Evolutionary conservation across 2,329 filamentous ascomycete genomes (phyloP), one percentile per base, ranked within the genome.

Genomic region (Simplicillium sp.): DNA sequence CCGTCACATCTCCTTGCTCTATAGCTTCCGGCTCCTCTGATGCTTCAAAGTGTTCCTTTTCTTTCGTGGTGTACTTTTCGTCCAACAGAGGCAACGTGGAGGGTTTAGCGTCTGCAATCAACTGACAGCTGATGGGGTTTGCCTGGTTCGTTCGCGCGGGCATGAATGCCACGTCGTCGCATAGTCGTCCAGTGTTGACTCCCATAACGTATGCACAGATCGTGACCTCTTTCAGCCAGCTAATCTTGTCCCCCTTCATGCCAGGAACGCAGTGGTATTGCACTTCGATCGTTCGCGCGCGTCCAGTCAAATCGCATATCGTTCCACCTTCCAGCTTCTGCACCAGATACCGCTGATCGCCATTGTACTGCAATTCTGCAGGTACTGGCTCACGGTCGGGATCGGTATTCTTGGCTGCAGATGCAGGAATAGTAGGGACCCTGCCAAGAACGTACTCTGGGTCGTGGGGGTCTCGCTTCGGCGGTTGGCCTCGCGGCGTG

Each of bases 131-230:
- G 46, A 96, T 88, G 9, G 76, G 65, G 56, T 94, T 84, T 6
- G 87, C 81, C 43, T 77, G 76, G 41, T 84, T 83, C 46, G 87
- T 82, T 51, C 84, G 79, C 0, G 87, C 86, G 0, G 89, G 88
- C 40, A 84, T 68, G 58, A 96, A 96, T 9, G 87, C 87, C 9
- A 87, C 77, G 50, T 96, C 89, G 55, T 83, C 78, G 65, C 89
- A 96, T 11, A 96, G 76, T 1, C 87, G 80, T 0, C 88, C 87
- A 0, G 89, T 95, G 57, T 94, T 84, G 47, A 96, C 77, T 28
- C 94, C 79, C 88, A 96, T 95, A 40, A 95, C 71, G 57, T 96
- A 96, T 11, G 87, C 80, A 64, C 89, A 96, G 11, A 87, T 95
- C 3, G 83, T 84, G 2, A 90, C 79, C 59, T 96, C 89, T 60